phyloP scores from a whole-genome alignment of 306 rosid genomes.

The Ammopiptanthus mongolicus region DNA sequence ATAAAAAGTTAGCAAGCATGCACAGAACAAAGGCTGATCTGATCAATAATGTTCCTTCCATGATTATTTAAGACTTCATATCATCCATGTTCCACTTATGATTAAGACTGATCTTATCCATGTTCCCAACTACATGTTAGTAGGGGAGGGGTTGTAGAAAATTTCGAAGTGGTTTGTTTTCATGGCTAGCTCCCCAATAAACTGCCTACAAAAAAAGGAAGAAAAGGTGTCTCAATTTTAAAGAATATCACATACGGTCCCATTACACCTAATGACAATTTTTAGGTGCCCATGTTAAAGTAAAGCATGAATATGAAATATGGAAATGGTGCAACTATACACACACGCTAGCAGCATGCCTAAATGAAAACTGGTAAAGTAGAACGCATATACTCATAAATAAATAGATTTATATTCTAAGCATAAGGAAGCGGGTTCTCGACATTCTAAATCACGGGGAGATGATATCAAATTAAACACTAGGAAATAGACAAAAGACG shows the following conservation, averaged over 20 bases:
- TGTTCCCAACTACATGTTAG: background rate
- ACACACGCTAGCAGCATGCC: slow-evolving; percentile 22
- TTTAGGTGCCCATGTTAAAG: slow-evolving; percentile 35
- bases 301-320: slow-evolving; percentile 30
- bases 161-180: slow-evolving; percentile 32
- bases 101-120: background rate
- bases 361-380: slow-evolving; percentile 23
- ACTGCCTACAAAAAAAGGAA: slow-evolving; percentile 43
- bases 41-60: slow-evolving; percentile 6
- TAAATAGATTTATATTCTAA: slow-evolving; percentile 33
- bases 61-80: slow-evolving; percentile 5
- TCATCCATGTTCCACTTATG: background rate
- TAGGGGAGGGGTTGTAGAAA: background rate
- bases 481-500: slow-evolving; percentile 20
- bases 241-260: slow-evolving; percentile 48
- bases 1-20: background rate
- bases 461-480: background rate
- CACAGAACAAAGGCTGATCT: slow-evolving; percentile 5
- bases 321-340: slow-evolving; percentile 27
- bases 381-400: slow-evolving; percentile 21
- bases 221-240: slow-evolving; percentile 39
- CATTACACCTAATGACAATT: slow-evolving; percentile 49
- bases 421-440: slow-evolving; percentile 41
- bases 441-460: slow-evolving; percentile 23
- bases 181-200: slow-evolving; percentile 35